phyloP scores from a whole-genome alignment of 148 eudicot species.

The Gaultheria prostrata region DNA sequence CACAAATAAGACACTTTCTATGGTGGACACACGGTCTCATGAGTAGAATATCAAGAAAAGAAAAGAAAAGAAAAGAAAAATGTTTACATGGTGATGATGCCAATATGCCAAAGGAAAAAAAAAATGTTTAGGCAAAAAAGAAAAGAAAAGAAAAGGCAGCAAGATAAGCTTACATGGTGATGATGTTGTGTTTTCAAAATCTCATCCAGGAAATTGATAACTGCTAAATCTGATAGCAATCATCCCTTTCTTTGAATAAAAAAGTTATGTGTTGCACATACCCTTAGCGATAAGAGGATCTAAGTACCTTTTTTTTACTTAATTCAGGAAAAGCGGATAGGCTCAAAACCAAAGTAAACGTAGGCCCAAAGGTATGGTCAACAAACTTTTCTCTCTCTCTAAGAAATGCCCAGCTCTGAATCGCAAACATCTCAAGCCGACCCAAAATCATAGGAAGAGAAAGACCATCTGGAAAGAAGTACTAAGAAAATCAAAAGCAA shows the following conservation, averaged over 20 bases:
- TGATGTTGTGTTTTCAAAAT: neutral
- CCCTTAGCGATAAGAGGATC: neutral
- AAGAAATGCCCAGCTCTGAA: too few relatives aligned
- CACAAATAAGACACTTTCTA: too few relatives aligned
- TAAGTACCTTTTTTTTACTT: neutral
- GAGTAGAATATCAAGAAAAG: too few relatives aligned
- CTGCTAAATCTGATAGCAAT: neutral
- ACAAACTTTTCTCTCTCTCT: too few relatives aligned
- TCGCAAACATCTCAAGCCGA: too few relatives aligned
- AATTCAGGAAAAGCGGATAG: neutral
- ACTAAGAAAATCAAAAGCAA: too few relatives aligned
- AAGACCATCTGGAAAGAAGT: too few relatives aligned
- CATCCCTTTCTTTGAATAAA: neutral
- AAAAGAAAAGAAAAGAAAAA: too few relatives aligned
- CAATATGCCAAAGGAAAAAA: neutral
- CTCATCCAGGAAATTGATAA: neutral
- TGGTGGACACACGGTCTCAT: too few relatives aligned
- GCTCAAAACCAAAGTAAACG: slow-evolving; percentile 1
- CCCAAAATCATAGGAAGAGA: too few relatives aligned
- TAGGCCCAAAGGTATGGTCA: too few relatives aligned
- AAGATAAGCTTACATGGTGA: neutral
- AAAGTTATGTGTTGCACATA: neutral
- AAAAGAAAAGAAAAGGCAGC: neutral
- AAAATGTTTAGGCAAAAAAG: neutral
- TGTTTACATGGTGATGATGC: too few relatives aligned